Conservation (phyloP, 1,284 basidiomycete genomes). For the Cronartium ribicola region DNA sequence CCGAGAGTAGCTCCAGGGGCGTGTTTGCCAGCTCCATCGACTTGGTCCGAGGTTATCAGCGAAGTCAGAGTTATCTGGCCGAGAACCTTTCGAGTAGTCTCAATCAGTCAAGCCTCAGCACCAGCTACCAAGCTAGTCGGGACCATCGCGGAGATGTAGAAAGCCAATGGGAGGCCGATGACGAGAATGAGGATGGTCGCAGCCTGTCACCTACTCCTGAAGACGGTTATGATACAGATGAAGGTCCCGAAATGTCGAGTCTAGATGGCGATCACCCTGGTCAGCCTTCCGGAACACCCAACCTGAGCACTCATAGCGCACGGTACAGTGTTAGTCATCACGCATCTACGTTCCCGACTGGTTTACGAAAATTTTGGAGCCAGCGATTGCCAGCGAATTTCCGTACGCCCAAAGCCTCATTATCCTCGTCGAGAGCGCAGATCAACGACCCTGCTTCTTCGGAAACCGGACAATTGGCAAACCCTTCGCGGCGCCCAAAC, state of each 20-base stretch:
- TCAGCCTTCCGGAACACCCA: background rate
- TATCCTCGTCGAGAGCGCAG: background rate
- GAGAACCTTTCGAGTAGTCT: conserved; percentile 29
- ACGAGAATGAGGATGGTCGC: background rate
- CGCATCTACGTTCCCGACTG: background rate
- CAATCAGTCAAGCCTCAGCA: conserved; percentile 22
- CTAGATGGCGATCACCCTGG: background rate
- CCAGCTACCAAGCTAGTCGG: conserved; percentile 13
- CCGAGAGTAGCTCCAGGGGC: conserved; percentile 12
- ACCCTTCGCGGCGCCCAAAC: background rate
- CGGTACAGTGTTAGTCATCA: background rate
- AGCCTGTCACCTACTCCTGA: background rate
- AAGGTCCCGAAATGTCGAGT: background rate
- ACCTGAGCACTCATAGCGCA: background rate
- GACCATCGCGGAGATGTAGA: background rate
- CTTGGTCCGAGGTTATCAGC: conserved; percentile 17
- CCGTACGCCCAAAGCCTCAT: background rate
- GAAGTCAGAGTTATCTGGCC: conserved; percentile 18
- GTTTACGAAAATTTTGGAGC: conserved; percentile 1
- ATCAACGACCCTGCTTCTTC: background rate
- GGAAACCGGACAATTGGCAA: background rate
- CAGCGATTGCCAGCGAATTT: background rate
- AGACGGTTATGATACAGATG: background rate
- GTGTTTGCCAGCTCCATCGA: conserved; percentile 29
- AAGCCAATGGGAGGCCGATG: conserved; percentile 15